Percentiles rank a stretch among this genome's conserved stretches.
phyloP scores from a whole-genome alignment of 2,329 filamentous ascomycete species.

The Phyllosticta ampelicida region DNA sequence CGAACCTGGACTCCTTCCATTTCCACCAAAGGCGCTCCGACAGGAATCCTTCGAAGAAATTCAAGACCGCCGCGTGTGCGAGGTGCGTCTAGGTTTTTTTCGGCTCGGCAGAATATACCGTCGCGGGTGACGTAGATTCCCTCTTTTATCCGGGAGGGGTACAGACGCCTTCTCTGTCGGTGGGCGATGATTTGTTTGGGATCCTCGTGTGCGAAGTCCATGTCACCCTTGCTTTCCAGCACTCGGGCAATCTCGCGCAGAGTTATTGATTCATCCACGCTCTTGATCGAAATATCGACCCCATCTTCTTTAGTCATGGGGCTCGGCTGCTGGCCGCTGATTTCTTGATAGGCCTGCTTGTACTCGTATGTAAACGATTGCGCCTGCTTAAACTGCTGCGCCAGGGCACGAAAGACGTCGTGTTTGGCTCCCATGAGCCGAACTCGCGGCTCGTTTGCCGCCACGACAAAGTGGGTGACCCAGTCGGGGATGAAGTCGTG shows the following conservation, averaged over 20 bases:
- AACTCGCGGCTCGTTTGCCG: conserved; percentile 57
- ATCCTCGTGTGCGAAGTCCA: background rate
- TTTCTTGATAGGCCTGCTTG: background rate
- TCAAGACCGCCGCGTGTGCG: background rate
- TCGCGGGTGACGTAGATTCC: background rate
- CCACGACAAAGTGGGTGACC: conserved; percentile 73
- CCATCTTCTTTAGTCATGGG: too few relatives aligned
- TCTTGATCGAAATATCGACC: conserved; percentile 19
- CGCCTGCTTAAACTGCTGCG: conserved; percentile 18
- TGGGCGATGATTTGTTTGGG: background rate
- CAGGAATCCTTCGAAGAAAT: background rate
- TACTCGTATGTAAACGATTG: conserved; percentile 23
- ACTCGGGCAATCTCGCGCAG: conserved; percentile 7
- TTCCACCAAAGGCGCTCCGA: conserved; percentile 66
- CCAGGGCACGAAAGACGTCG: conserved; percentile 44
- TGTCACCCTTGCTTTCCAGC: conserved; percentile 3
- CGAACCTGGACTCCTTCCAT: conserved; percentile 76
- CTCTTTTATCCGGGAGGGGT: background rate
- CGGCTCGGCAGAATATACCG: background rate
- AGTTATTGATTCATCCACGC: conserved; percentile 17
- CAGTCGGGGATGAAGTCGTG: conserved; percentile 83
- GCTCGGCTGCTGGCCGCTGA: too few relatives aligned
- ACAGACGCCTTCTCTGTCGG: background rate
- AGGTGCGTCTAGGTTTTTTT: background rate
- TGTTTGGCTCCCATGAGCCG: conserved; percentile 55